Conservation (phyloP, 345 rosid genomes). For the Populus pruinosa region DNA sequence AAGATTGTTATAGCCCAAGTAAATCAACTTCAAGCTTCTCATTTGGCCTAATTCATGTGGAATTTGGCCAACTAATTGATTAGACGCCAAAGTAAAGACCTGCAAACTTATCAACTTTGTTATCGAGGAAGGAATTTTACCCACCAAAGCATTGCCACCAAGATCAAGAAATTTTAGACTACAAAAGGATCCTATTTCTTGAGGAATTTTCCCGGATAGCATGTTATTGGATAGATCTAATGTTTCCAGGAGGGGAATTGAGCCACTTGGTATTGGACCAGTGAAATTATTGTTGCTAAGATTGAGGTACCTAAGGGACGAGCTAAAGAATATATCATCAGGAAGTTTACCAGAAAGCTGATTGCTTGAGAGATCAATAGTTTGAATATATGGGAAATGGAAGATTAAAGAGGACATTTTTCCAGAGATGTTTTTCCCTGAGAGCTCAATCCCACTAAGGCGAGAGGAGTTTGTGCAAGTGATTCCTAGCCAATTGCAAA, state of each 20-base stretch:
- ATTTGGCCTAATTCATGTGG: constrained; percentile 48
- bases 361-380: constrained; percentile 64
- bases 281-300: constrained; percentile 86
- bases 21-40: constrained; percentile 69
- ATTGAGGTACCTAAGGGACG: constrained; percentile 62
- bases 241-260: constrained; percentile 35
- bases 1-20: constrained; percentile 83
- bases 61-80: constrained; percentile 61
- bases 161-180: constrained; percentile 63
- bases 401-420: constrained; percentile 41
- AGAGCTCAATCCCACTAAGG: constrained; percentile 47
- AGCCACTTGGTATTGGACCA: constrained; percentile 45
- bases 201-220: constrained; percentile 54
- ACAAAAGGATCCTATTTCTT: constrained; percentile 50
- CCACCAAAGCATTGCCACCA: constrained; percentile 72
- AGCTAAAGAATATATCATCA: constrained; percentile 30
- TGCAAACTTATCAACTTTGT: constrained; percentile 48
- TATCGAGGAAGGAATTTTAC: constrained; percentile 50
- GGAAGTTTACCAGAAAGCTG: constrained; percentile 62
- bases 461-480: constrained; percentile 53
- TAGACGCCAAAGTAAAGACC: constrained; percentile 73
- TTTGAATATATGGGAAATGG: constrained; percentile 46
- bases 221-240: constrained; percentile 84
- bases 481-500: constrained; percentile 74
- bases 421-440: constrained; percentile 66